Evolutionary conservation across 169 alveolate species (phyloP), one percentile per base, ranked within the genome.

Genomic region (Pseudocohnilembus persalinus): DNA sequence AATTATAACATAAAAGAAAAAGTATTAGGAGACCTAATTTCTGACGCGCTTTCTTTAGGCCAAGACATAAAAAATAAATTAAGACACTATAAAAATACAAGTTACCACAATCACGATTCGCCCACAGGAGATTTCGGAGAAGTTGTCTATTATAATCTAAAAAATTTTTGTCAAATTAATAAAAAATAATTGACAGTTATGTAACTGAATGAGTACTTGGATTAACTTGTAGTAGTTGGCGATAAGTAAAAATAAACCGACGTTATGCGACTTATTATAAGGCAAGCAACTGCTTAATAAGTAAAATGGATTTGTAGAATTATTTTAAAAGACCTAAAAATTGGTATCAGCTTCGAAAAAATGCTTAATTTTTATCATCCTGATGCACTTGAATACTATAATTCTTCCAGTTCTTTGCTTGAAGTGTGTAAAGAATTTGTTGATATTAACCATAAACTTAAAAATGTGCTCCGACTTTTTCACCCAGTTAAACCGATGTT

Each of bases 401-500:
- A 94, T 88, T 81, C 94, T 16, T 92, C 97, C 20, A 89, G 95
- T 34, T 89, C 92, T 81, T 76, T 94, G 29, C 82, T 85, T 26
- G 89, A 90, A 81, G 96, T 94, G 0, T 94, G 95, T 63, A 89
- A 90, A 72, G 93, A 94, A 76, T 90, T 94, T 81, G 78, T 89
- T 30, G 88, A 90, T 76, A 85, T 83, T 73, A 88, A 89, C 73
- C 88, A 84, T 73, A 74, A 81, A 32, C 74, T 89, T 11, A 85
- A 82, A 77, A 81, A 91, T 35, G 87, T 91, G 73, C 88, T 90
- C 68, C 84, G 94, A 83, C 75, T 94, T 79, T 94, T 94, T 78
- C 91, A 91, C 68, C 96, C 97, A 0, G 91, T 94, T 15, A 94
- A 88, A 72, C 97, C 97, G 34, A 94, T 94, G 97, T 78, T 94